These are phyloP conservation scores for Aquilaria agallochum DNA, from an alignment of 441 rosid genomes.

Conservation along the genomic window DNA sequence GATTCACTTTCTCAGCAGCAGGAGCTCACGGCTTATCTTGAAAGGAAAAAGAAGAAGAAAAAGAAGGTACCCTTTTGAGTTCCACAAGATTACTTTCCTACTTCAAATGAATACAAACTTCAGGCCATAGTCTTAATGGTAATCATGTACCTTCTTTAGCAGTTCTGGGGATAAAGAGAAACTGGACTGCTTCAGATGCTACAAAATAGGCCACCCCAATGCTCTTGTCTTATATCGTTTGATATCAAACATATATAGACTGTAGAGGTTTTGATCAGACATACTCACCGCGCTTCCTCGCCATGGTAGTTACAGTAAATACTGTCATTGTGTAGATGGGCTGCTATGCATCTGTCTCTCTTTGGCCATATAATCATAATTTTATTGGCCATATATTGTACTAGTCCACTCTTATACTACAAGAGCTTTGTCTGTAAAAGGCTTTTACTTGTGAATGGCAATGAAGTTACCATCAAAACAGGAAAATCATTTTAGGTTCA, in stretches of 20 bases:
- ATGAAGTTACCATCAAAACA: too few species aligned
- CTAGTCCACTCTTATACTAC: too few species aligned
- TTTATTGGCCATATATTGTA: too few species aligned
- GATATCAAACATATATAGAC: constrained; percentile 11
- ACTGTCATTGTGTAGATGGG: too few species aligned
- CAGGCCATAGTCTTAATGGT: background rate
- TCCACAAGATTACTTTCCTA: constrained; percentile 2
- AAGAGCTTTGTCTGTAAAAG: too few species aligned
- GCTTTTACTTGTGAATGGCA: too few species aligned
- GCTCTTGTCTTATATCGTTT: constrained; percentile 14
- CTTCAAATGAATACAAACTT: background rate
- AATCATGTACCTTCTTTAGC: constrained; percentile 18
- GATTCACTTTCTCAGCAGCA: constrained; percentile 62
- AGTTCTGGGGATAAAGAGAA: constrained; percentile 41
- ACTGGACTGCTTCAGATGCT: constrained; percentile 14
- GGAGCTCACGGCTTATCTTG: constrained; percentile 67
- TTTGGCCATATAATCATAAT: too few species aligned
- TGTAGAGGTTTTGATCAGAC: constrained; percentile 15
- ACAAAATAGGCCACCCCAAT: constrained; percentile 15
- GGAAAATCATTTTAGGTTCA: too few species aligned
- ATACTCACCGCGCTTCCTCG: background rate
- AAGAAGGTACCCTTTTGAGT: constrained; percentile 49
- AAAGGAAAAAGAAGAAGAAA: constrained; percentile 85
- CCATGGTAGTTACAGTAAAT: too few species aligned
- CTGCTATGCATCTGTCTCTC: too few species aligned